These are phyloP conservation scores for Aspergillus proliferans DNA, from an alignment of 2,329 filamentous ascomycete genomes.

Conservation along the genomic window DNA sequence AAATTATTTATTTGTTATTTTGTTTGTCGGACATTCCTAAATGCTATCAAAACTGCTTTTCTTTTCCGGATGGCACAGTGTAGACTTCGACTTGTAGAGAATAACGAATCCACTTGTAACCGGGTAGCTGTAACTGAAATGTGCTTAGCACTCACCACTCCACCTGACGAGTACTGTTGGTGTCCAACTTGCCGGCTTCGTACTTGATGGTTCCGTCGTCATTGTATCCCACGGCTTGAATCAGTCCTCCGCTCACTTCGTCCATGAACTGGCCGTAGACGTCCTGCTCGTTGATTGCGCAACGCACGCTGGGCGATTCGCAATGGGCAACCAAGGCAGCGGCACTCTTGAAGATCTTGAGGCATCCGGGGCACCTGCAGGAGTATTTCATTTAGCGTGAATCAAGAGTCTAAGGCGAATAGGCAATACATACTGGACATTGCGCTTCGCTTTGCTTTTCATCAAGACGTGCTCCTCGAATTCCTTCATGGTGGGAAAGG, in stretches of 20 bases:
- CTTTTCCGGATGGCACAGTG: too few relatives aligned
- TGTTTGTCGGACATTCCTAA: background rate
- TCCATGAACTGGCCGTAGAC: constrained; percentile 31
- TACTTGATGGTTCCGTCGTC: constrained; percentile 31
- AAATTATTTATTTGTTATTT: background rate
- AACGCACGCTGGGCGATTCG: constrained; percentile 31
- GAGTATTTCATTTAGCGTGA: background rate
- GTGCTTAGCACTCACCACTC: background rate
- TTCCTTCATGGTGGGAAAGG: constrained; percentile 16
- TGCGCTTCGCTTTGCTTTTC: constrained; percentile 10
- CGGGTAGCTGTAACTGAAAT: background rate
- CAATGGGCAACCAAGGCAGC: constrained; percentile 37
- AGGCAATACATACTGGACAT: constrained; percentile 12
- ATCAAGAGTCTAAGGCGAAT: too few relatives aligned
- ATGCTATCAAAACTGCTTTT: background rate
- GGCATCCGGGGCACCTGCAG: constrained; percentile 34
- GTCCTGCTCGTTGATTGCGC: constrained; percentile 24
- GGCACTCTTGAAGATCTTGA: constrained; percentile 31
- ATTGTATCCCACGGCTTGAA: constrained; percentile 26
- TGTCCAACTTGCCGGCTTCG: constrained; percentile 16
- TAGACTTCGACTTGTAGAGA: too few relatives aligned
- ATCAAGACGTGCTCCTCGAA: constrained; percentile 30
- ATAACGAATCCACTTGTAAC: background rate
- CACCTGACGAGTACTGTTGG: constrained; percentile 6
- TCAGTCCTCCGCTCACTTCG: constrained; percentile 33